phyloP scores from a whole-genome alignment of 176 grass and related monocot species.

The Pharus latifolius region DNA sequence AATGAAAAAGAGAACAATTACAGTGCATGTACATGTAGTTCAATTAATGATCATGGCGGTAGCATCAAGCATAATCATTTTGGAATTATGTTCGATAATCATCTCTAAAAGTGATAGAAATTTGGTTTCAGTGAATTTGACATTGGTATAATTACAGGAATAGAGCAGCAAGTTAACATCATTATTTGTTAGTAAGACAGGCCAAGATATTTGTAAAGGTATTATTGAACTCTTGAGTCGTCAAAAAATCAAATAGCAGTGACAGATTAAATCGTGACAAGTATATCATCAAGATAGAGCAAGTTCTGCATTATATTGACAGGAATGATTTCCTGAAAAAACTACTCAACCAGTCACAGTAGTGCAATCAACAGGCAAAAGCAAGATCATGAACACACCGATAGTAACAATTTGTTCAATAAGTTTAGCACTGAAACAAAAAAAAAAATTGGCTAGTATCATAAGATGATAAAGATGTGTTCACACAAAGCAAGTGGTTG shows the following conservation, averaged over 20 bases:
- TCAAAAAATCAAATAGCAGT: slow-evolving; percentile 9
- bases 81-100: not conserved
- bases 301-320: not conserved
- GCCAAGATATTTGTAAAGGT: slow-evolving; percentile 13
- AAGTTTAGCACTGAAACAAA: not conserved
- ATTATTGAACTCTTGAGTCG: not conserved
- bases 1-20: slow-evolving; percentile 27
- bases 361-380: not conserved
- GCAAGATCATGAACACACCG: not conserved
- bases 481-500: slow-evolving; percentile 40
- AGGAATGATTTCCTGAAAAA: not conserved
- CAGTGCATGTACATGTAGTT: slow-evolving; percentile 7
- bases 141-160: no score
- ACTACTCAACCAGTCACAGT: not conserved
- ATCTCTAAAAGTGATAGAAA: not conserved
- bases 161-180: not conserved
- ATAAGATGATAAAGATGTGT: slow-evolving; percentile 18
- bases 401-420: not conserved
- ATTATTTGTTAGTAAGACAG: not conserved
- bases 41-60: not conserved
- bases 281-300: not conserved
- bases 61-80: not conserved
- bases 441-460: slow-evolving; percentile 9
- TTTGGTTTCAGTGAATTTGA: no score
- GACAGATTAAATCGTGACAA: slow-evolving; percentile 9